Base-by-base conservation (phyloP, 208 protist species). In the Wallacemonas collosoma region DNA sequence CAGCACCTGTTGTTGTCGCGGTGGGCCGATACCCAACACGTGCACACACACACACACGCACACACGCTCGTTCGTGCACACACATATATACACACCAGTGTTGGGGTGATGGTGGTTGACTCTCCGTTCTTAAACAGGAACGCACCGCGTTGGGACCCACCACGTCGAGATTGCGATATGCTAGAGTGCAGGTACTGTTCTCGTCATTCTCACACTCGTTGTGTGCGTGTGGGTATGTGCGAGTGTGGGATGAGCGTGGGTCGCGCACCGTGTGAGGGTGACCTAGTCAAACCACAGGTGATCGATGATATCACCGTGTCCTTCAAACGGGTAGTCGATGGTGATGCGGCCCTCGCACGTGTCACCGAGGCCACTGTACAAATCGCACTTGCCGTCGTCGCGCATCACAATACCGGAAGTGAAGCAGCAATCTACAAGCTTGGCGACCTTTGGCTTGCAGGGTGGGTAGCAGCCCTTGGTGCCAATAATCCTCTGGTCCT, bases 381-480 rank as follows among this genome's bases (percentile, higher is more conserved):
- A 51, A 47, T 77, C 73, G 58, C 54, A 65, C 73, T 77, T 77
- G 57, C 73, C 73, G 47, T 77, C 73, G 12, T 64, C 47, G 14
- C 73, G 73, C 73, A 77, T 77, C 38, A 77, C 73, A 43, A 77
- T 77, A 61, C 73, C 73, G 26, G 73, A 71, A 6, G 60, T 68
- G 50, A 77, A 77, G 35, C 43, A 55, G 51, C 73, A 77, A 61
- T 77, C 73, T 50, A 77, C 69, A 4, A 80, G 65, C 39, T 63
- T 54, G 7, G 71, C 53, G 2, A 79, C 71, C 69, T 86, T 86
- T 5, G 81, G 38, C 17, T 74, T 54, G 71, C 72, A 79, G n/a
- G 66, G 58, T 40, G 76, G 77, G 68, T 77, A 82, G 73, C 73
- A 86, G 1, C 64, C 71, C 64, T 77, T 76, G 51, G 81, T 80